These are phyloP conservation scores for Lasiosphaeria hispida DNA, from an alignment of 495 filamentous ascomycete species.

Conservation along the genomic window DNA sequence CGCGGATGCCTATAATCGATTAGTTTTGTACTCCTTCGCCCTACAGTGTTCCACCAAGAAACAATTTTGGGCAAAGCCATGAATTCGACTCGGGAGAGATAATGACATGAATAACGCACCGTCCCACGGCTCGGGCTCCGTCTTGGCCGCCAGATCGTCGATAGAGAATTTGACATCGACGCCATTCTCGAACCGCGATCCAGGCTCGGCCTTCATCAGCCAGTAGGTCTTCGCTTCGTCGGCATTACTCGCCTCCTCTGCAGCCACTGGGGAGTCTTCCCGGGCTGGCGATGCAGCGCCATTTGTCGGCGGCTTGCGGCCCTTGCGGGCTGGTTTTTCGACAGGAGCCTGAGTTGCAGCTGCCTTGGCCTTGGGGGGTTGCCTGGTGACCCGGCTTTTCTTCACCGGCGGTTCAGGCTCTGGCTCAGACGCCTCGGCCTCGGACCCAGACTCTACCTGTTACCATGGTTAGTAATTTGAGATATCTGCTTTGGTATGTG, in stretches of 20 bases:
- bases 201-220: slow-evolving; percentile 95
- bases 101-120: slow-evolving; percentile 47
- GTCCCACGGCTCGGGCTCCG: slow-evolving; percentile 83
- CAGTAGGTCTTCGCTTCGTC: slow-evolving; percentile 59
- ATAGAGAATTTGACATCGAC: slow-evolving; percentile 91
- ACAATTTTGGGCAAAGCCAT: too few species aligned
- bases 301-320: background rate
- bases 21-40: slow-evolving; percentile 11
- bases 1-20: slow-evolving; percentile 42
- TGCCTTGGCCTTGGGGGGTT: background rate
- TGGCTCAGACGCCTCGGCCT: background rate
- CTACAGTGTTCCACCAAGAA: background rate
- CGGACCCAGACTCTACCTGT: slow-evolving; percentile 1
- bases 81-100: too few species aligned
- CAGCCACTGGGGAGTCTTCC: background rate
- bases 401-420: slow-evolving; percentile 13
- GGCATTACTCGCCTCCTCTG: background rate
- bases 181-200: slow-evolving; percentile 80
- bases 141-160: slow-evolving; percentile 73
- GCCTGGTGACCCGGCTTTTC: slow-evolving; percentile 5
- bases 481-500: background rate
- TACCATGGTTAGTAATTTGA: background rate
- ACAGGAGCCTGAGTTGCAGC: background rate
- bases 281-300: background rate
- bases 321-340: background rate